These are phyloP conservation scores for Zopfia rhizophila DNA, from an alignment of 2,329 filamentous ascomycete species.

Conservation along the genomic window DNA sequence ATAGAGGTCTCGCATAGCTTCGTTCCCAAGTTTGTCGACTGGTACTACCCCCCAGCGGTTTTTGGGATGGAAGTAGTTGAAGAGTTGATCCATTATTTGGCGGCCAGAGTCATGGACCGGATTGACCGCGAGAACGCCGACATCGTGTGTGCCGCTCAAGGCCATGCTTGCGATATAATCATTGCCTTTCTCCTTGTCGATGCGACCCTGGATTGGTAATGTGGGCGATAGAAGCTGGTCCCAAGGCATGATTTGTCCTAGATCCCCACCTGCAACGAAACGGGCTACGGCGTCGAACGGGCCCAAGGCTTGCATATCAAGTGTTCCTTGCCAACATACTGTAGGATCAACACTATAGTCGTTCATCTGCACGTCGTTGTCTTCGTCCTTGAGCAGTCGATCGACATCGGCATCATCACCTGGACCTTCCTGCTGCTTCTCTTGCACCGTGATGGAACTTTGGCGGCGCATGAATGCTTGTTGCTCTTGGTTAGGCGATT, in stretches of 20 bases:
- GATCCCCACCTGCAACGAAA: slow-evolving; percentile 85
- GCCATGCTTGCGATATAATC: slow-evolving; percentile 91
- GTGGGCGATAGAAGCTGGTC: slow-evolving; percentile 76
- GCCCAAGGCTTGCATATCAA: slow-evolving; percentile 77
- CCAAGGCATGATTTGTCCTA: slow-evolving; percentile 76
- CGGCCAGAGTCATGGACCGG: slow-evolving; percentile 69
- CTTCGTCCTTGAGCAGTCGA: slow-evolving; percentile 83
- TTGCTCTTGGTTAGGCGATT: slow-evolving; percentile 71
- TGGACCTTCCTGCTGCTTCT: slow-evolving; percentile 62
- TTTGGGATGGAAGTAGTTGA: slow-evolving; percentile 85
- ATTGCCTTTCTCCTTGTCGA: slow-evolving; percentile 83
- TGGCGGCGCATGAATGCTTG: slow-evolving; percentile 62
- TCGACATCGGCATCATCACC: slow-evolving; percentile 90
- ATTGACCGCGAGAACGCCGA: slow-evolving; percentile 80
- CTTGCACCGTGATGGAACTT: slow-evolving; percentile 56
- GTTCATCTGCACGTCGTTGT: slow-evolving; percentile 82
- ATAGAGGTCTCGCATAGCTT: slow-evolving; percentile 89
- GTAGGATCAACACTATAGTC: slow-evolving; percentile 75
- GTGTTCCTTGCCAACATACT: slow-evolving; percentile 63
- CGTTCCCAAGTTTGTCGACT: slow-evolving; percentile 64
- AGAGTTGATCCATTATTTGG: slow-evolving; percentile 76
- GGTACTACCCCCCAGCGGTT: slow-evolving; percentile 85
- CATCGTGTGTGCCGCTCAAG: slow-evolving; percentile 83
- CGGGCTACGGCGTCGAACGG: slow-evolving; percentile 81
- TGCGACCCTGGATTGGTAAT: slow-evolving; percentile 79